Base-by-base conservation (phyloP, 768 basidiomycete species). In the Wakefieldia striispora region DNA sequence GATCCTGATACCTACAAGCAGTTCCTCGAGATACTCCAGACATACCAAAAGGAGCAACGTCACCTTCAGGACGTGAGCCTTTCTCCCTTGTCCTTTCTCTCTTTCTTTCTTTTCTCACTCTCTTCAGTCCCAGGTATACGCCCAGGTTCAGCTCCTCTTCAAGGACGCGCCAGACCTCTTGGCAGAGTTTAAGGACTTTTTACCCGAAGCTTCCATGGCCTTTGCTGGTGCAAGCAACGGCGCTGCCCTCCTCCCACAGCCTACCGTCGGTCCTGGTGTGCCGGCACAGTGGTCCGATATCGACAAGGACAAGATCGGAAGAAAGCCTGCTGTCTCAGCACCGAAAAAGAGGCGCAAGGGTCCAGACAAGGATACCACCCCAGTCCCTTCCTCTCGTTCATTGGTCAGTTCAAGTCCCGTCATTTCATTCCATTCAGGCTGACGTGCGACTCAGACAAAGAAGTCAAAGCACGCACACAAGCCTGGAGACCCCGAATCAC, bases 1-100 rank as follows among this genome's bases (percentile, higher is more conserved):
- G 93, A 97, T 51, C 83, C 88, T n/a, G 91, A 93, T 60, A 94
- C 88, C 27, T 93, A 93, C 71, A 91, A 91, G 68, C 84, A 88
- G 61, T 93, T 93, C 62, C 71, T 93, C 58, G 91, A 93, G 71
- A 89, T 93, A 40, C 70, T 93, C 53, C 91, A 93, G 70, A 81
- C 86, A 38, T 91, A 91, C 71, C 88, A 91, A 63, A 90, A 89
- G 64, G 89, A 95, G 56, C 84, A 86, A 58, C 81, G 81, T 52
- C 79, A 83, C 60, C 66, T 81, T 12, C 83, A 84, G 45, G 84
- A 88, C 60, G 88, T 88, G 63, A 64, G 87, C 74, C 9, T 21
- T 31, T 16, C 37, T n/a, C 37, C 12, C 27, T 3, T 11, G 20
- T 19, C 33, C 0, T 13, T 20, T 41, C n/a, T 47, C 21, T 35